phyloP scores from a whole-genome alignment of 1,284 basidiomycete genomes.

The Cutaneotrichosporon cavernicola region DNA sequence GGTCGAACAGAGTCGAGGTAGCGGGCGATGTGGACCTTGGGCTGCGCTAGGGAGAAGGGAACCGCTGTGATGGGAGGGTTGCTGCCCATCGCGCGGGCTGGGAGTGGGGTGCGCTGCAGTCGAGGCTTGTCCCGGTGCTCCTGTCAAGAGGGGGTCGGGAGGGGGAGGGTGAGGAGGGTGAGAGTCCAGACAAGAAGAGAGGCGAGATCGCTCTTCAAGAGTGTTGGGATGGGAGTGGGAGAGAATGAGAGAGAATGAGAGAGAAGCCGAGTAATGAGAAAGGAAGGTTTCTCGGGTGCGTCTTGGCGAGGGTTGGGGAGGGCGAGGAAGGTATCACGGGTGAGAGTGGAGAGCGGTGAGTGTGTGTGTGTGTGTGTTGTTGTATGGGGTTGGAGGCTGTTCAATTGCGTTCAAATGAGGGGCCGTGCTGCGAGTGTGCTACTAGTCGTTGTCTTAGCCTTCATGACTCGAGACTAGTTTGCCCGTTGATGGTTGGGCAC shows the following conservation, averaged over 20 bases:
- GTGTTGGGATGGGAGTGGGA: neutral
- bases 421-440: neutral
- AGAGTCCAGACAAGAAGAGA: neutral
- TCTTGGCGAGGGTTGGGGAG: neutral
- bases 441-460: neutral
- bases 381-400: neutral
- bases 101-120: neutral
- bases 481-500: neutral
- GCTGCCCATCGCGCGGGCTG: conserved; percentile 20
- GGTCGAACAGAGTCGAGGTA: conserved; percentile 15
- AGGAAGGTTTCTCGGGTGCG: neutral
- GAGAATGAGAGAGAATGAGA: neutral
- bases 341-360: neutral
- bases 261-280: neutral
- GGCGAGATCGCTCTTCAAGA: neutral
- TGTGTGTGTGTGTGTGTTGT: neutral
- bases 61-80: conserved; percentile 23
- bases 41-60: conserved; percentile 19
- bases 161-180: neutral
- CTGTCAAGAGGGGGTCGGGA: neutral
- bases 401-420: neutral
- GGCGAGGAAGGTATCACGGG: neutral
- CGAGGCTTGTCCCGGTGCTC: neutral
- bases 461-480: neutral
- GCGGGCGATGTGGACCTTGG: conserved; percentile 20